Base-by-base conservation (phyloP, 257 asterid species). In the Ehretia macrophylla region DNA sequence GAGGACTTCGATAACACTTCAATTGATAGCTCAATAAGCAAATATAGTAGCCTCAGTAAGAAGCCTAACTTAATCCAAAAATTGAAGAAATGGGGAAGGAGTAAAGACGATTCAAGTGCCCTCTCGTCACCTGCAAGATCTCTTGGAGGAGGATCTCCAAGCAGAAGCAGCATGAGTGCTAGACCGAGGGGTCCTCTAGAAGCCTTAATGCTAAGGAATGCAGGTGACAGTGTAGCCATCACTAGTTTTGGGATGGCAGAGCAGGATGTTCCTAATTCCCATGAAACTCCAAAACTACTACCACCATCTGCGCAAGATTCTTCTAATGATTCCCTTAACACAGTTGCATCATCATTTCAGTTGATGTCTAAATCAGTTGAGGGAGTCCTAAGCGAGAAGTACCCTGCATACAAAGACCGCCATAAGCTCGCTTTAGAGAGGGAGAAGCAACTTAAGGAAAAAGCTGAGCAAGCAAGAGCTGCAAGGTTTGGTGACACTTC, bases 351-450 rank as follows among this genome's bases (percentile, higher is more conserved):
- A 8, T 92, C 98, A 17, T 92, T 88, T 75, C 84, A 77, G 17
- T 63, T 88, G 65, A 92, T 92, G 98, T 84, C 95, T 1, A 92
- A 84, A 73, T 88, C 99, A 9, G 96, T 92, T 12, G 97, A 88
- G 57, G 97, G 99, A 18, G 87, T 84, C 55, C 63, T 86, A 8
- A 95, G 85, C 8, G 97, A 86, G 66, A 88, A 88, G 76, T 92
- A 85, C 63, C 98, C 98, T 4, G 95, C 83, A 10, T 88, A 79
- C 60, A 92, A 88, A 75, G 97, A 92, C 58, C 72, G 95, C 68
- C 95, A 88, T 72, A 92, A 92, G 80, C 87, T 92, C 44, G 97
- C 99, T 0, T 65, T 85, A 27, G 96, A 91, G 62, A 83, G 96
- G 68, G 98, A 91, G 79, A 85, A 82, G 65, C 73, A 77, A 0